Base-by-base conservation (phyloP, 2,329 filamentous ascomycete genomes). In the Thielaviopsis musarum region DNA sequence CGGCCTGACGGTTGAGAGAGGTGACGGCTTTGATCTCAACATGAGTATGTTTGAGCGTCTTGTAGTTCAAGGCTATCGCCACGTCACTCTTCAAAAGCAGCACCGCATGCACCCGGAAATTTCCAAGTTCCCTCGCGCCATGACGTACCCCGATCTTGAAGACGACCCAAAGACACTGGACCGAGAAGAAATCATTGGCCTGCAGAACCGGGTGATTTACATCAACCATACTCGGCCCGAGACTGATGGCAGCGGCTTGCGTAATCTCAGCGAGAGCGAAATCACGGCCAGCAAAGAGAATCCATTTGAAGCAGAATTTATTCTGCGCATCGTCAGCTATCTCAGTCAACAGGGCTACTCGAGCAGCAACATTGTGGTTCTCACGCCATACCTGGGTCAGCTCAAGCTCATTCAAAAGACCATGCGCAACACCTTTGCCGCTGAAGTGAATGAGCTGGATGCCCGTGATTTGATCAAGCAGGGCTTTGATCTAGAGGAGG, bases 331-430 rank as follows among this genome's bases (percentile, higher is more conserved):
- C 56, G 79, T 90, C 1, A 77, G 75, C 5, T 88, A 88, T 63
- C 70, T 91, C 0, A 81, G 73, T 0, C 86, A 88, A 62, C 85
- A 91, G 63, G 84, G 84, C 0, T 90, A 89, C 65, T 74, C 75
- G 3, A 81, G 82, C 0, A 73, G 81, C 3, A 71, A 85, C 1
- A 72, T 89, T 12, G 85, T 88, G 0, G 72, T 91, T 0, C 67
- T 90, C 1, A 87, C 84, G 0, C 86, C 87, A 0, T 90, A 91
- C 64, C 72, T 89, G 0, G 85, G 84, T 0, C 85, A 89, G 63
- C 68, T 90, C 0, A 75, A 71, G 2, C 71, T 84, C 0, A 70
- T 90, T 1, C 68, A 71, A 19, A 73, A 81, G 0, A 72, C 69
- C 0, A 70, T 89, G 5, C 70, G 70, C 4, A 68, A 74, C 10